phyloP scores from a whole-genome alignment of 768 basidiomycete genomes.

The Termitomyces sp. region DNA sequence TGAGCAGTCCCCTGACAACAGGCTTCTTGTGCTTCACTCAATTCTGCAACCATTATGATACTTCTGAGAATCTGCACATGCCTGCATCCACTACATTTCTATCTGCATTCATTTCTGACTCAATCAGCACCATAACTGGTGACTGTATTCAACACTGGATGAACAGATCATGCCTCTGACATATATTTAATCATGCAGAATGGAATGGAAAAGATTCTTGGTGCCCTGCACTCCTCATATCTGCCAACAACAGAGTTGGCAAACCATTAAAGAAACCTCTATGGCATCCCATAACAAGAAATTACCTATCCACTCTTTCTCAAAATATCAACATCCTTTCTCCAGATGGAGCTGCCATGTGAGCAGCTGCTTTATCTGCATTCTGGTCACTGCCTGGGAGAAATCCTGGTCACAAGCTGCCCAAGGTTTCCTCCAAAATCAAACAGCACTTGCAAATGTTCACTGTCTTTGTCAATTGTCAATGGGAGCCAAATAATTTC shows the following conservation, averaged over 20 bases:
- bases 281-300: conserved; percentile 2
- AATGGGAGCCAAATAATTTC: background rate
- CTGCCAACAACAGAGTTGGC: background rate
- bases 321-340: background rate
- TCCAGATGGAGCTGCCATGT: conserved; percentile 9
- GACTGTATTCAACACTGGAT: conserved; percentile 11
- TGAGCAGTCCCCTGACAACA: too few species aligned
- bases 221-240: background rate
- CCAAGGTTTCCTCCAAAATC: background rate
- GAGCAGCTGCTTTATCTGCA: conserved; percentile 9
- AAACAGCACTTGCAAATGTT: background rate
- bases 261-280: conserved; percentile 6
- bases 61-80: conserved; percentile 17
- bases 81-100: conserved; percentile 18
- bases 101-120: conserved; percentile 17
- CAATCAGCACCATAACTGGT: background rate
- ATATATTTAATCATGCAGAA: conserved; percentile 6
- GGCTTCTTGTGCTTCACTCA: conserved; percentile 21
- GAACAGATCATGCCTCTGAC: conserved; percentile 7
- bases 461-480: background rate
- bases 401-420: background rate
- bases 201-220: conserved; percentile 14
- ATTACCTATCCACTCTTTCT: conserved; percentile 6
- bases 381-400: conserved; percentile 8
- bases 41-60: conserved; percentile 20